A percentile compares a stretch with the other conserved stretches of the same genome.
phyloP scores from a whole-genome alignment of 1,284 basidiomycete species.

The Amylostereum areolatum region DNA sequence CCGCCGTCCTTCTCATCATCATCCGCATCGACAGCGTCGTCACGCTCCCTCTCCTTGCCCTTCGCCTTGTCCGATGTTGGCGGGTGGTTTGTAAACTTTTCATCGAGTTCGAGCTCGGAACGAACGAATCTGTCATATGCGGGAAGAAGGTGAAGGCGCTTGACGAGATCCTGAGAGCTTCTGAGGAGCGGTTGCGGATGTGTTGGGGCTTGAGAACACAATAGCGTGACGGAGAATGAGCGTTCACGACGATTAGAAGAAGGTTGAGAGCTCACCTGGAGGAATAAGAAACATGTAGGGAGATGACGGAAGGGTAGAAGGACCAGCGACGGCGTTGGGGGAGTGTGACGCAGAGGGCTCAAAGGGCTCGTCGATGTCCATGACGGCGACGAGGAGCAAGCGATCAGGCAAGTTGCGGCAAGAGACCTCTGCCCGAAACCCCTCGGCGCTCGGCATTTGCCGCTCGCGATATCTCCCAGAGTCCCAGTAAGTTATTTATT shows the following conservation, averaged over 20 bases:
- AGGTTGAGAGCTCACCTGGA: conserved; percentile 21
- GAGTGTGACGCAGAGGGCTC: conserved; percentile 1
- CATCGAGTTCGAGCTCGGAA: conserved; percentile 25
- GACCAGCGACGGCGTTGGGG: conserved; percentile 26
- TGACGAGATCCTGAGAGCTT: conserved; percentile 71
- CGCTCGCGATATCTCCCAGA: no score
- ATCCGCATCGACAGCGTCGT: conserved; percentile 47
- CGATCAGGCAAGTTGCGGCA: not conserved
- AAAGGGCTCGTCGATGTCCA: conserved; percentile 20
- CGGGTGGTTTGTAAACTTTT: conserved; percentile 16
- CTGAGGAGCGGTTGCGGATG: conserved; percentile 44
- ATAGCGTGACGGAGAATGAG: conserved; percentile 3
- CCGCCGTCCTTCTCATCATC: conserved; percentile 55
- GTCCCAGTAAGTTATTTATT: no score
- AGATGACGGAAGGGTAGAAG: conserved; percentile 21
- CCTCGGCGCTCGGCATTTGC: no score
- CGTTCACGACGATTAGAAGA: conserved; percentile 7
- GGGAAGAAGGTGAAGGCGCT: conserved; percentile 57
- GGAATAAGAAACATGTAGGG: conserved; percentile 26
- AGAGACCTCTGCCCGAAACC: no score
- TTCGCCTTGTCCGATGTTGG: conserved; percentile 34
- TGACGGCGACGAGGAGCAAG: conserved; percentile 12
- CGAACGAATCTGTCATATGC: conserved; percentile 76
- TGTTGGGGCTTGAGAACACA: conserved; percentile 30
- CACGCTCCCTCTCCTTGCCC: conserved; percentile 60